phyloP scores from a whole-genome alignment of 2,329 filamentous ascomycete species.

The Curvularia verruculosa region DNA sequence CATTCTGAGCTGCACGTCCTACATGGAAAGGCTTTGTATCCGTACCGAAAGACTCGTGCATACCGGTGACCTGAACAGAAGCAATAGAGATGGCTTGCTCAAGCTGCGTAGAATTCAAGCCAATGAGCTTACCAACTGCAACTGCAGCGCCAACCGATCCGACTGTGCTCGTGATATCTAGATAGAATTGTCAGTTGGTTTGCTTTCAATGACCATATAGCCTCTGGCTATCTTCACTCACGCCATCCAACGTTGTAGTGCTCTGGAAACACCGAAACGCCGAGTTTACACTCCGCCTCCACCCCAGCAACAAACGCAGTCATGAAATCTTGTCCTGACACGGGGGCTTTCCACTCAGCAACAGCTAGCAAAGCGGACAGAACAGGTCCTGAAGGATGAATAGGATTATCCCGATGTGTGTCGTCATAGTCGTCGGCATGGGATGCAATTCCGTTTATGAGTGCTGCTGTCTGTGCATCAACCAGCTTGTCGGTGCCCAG shows the following conservation, averaged over 20 bases:
- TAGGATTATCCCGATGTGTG: conserved; percentile 62
- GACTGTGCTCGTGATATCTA: conserved; percentile 58
- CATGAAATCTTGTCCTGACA: conserved; percentile 57
- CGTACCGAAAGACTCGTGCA: conserved; percentile 62
- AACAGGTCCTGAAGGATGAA: conserved; percentile 61
- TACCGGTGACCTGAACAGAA: conserved; percentile 59
- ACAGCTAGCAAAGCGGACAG: conserved; percentile 58
- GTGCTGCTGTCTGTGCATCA: conserved; percentile 58
- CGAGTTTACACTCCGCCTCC: conserved; percentile 60
- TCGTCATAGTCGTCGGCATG: conserved; percentile 65
- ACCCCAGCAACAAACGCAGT: conserved; percentile 59
- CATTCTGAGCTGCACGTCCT: conserved; percentile 60
- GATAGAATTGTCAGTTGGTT: neutral
- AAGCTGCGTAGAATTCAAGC: conserved; percentile 49
- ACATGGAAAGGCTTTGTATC: conserved; percentile 64
- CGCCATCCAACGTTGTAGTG: conserved; percentile 64
- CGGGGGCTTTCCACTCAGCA: conserved; percentile 50
- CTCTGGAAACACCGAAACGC: conserved; percentile 59
- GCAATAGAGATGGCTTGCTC: conserved; percentile 61
- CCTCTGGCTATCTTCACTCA: neutral
- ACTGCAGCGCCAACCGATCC: conserved; percentile 61
- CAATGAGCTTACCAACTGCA: conserved; percentile 57
- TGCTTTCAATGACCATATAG: neutral
- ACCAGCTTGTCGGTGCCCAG: conserved; percentile 41
- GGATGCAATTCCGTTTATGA: conserved; percentile 62